These are phyloP conservation scores for Golubevia sp. DNA, from an alignment of 1,284 basidiomycete genomes.

Conservation along the genomic window DNA sequence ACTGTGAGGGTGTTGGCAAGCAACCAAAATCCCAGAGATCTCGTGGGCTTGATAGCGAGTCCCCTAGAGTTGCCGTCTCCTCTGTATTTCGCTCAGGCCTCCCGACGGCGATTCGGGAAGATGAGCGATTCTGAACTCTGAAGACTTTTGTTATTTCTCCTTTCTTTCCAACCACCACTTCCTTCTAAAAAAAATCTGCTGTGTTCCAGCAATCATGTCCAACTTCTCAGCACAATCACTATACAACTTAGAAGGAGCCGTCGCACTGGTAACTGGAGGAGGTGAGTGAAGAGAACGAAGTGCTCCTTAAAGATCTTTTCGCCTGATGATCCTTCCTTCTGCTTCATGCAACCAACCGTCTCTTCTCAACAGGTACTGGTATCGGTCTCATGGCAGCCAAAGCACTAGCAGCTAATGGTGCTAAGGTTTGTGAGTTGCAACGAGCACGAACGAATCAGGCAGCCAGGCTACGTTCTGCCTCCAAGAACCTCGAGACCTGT, in stretches of 20 bases:
- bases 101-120: no score
- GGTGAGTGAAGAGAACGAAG: conserved; percentile 9
- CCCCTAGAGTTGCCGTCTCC: no score
- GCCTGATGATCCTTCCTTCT: neutral
- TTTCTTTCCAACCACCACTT: neutral
- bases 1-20: no score
- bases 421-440: conserved; percentile 30
- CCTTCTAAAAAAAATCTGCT: neutral
- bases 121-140: no score
- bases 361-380: neutral
- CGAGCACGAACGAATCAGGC: no score
- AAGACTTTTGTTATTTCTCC: no score
- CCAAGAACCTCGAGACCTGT: no score
- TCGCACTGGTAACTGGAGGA: conserved; percentile 45
- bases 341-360: neutral
- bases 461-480: no score
- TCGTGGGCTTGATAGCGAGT: no score
- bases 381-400: conserved; percentile 44
- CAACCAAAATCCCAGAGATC: no score
- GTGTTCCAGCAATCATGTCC: neutral
- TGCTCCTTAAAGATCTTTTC: neutral
- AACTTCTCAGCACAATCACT: conserved; percentile 3
- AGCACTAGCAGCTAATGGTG: conserved; percentile 44
- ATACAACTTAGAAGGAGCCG: conserved; percentile 29
- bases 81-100: no score